phyloP scores from a whole-genome alignment of 345 rosid species.

The Moricandia arvensis region DNA sequence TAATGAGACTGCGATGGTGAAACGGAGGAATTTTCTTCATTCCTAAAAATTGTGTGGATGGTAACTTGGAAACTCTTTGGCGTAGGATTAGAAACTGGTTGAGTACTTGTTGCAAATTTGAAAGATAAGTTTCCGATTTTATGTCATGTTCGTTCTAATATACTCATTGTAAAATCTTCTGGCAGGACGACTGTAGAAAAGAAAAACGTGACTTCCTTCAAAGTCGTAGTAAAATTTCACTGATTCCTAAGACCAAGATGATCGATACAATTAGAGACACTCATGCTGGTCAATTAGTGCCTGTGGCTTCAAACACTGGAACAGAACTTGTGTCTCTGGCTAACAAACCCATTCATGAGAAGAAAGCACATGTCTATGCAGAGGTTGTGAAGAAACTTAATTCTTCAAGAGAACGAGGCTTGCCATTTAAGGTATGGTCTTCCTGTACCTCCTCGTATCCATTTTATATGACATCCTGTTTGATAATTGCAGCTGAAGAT shows the following conservation, averaged over 20 bases:
- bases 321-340: slow-evolving; percentile 63
- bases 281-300: slow-evolving; percentile 55
- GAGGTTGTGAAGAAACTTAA: slow-evolving; percentile 81
- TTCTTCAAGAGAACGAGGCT: slow-evolving; percentile 73
- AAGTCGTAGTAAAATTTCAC: slow-evolving; percentile 86
- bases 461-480: not conserved
- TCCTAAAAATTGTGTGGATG: not conserved
- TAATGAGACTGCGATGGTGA: not conserved
- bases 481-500: slow-evolving; percentile 17
- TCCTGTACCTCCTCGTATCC: not conserved
- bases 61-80: not conserved
- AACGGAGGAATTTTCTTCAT: not conserved
- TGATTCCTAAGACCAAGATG: slow-evolving; percentile 69
- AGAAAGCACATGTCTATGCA: slow-evolving; percentile 72
- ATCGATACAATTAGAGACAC: slow-evolving; percentile 42
- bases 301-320: slow-evolving; percentile 52
- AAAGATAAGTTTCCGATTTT: not conserved
- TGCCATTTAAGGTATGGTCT: slow-evolving; percentile 67
- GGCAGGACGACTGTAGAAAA: slow-evolving; percentile 93
- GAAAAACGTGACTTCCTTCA: slow-evolving; percentile 93
- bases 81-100: not conserved
- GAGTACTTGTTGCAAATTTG: slow-evolving; percentile 8
- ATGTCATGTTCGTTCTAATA: not conserved
- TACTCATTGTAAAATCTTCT: slow-evolving; percentile 13
- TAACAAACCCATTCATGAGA: slow-evolving; percentile 66